Evolutionary conservation across 2,329 filamentous ascomycete genomes (phyloP), one percentile per base, ranked within the genome.

Genomic region (Pseudopyrenochaeta lycopersici): DNA sequence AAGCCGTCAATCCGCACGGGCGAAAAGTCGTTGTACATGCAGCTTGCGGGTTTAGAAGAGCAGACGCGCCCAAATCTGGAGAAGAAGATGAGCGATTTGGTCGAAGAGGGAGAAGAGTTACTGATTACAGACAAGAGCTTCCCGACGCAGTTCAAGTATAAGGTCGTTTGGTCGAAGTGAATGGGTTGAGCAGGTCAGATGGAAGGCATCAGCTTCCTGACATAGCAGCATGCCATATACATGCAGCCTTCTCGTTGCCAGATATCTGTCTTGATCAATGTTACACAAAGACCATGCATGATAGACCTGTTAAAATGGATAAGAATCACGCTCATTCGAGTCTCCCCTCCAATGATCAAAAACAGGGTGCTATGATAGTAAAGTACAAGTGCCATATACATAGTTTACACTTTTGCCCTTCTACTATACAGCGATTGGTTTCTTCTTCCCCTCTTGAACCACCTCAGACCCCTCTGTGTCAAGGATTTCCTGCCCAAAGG

Each of bases 121-220:
- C 91, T 88, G n/a, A 89, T 99, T 41, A 93, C 91, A 14, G 94
- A 98, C 75, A 90, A 91, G n/a, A 91, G 92, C 1, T 95, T 96
- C 72, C 86, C 88, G 30, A 88, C 91, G 21, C 85, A 90, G 71
- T 88, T 86, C 77, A 83, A 84, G 62, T 88, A 83, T 74, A 83
- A 82, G 66, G 68, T 87, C 51, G 71, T 79, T 4, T 86, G 84
- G 69, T 74, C 75, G 46, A 64, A 70, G 48, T 69, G 58, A 40
- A 4, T 27, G 23, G 4, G 23, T 27, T 9, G n/a, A n/a, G n/a
- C n/a, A n/a, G n/a, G n/a, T n/a, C n/a, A n/a, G n/a, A n/a, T n/a
- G n/a, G n/a, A n/a, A n/a, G n/a, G n/a, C n/a, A n/a, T n/a, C n/a
- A n/a, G n/a, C n/a, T n/a, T n/a, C n/a, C n/a, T n/a, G n/a, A n/a